Base-by-base conservation (phyloP, 352 stramenopile species). In the Phytophthora vignae region DNA sequence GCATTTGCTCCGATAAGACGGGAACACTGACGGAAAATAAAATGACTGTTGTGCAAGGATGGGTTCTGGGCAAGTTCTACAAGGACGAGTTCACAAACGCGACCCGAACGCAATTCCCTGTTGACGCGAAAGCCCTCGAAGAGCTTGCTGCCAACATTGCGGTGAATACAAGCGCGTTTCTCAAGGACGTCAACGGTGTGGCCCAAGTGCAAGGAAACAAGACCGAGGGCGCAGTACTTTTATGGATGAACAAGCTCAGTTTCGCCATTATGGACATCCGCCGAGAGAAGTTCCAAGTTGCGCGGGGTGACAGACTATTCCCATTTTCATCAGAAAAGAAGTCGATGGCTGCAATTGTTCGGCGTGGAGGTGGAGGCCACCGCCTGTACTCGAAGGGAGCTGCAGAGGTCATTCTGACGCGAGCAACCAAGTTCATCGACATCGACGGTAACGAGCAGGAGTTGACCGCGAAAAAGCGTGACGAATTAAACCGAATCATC, bases 1-100 rank as follows among this genome's bases (percentile, higher is more conserved):
- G 94, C 60, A 99, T 99, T 72, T 99, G 97, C 77, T 99, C 95
- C 0, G 97, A 99, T 78, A 98, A 98, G 77, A 99, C 97, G 2
- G 97, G 97, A 52, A 99, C 97, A 6, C 82, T 99, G 25, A 99
- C 96, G 2, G 93, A 98, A 67, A 99, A 99, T 79, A 98, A 97
- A 53, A 99, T 99, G 97, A 99, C 96, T 4, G 96, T 99, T 10
- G 95, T 99, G 7, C 87, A 97, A 68, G 92, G 92, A 27, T 97
- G 92, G 77, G 77, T 96, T 2, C 73, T 92, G 2, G 88, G 88
- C 5, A 72, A 84, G 55, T 79, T 93, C 27, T 92, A 90, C 60
- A 74, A 78, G 9, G 73, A 83, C 42, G 77, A 75, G 5, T 46
- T 82, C 12, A 55, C 19, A 3, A 55, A 71, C 8, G 12, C 74